A percentile compares a stretch with the other conserved stretches of the same genome.
Conservation (phyloP, 805 yeast genomes). For the Saccharomyces cerevisiae region DNA sequence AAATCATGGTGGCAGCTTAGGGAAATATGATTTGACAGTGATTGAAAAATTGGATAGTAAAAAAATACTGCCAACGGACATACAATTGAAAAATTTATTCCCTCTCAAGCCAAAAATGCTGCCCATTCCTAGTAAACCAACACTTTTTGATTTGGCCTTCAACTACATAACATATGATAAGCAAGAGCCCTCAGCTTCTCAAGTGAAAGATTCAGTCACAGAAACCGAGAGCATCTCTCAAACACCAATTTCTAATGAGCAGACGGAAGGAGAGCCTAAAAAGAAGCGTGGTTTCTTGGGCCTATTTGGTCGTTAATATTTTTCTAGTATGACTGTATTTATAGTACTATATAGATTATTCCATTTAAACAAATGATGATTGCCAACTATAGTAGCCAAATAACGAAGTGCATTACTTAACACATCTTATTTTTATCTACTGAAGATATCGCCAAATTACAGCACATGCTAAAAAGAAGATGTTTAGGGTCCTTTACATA, state of each 20-base stretch:
- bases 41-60: constrained; percentile 32
- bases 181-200: constrained; percentile 10
- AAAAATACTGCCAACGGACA: constrained; percentile 15
- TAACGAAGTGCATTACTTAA: background rate
- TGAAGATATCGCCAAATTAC: background rate
- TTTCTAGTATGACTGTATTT: background rate
- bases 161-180: constrained; percentile 58
- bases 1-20: constrained; percentile 3
- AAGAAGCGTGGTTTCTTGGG: constrained; percentile 69
- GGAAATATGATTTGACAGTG: constrained; percentile 24
- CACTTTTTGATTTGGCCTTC: constrained; percentile 82
- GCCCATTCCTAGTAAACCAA: constrained; percentile 77
- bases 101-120: constrained; percentile 35
- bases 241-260: constrained; percentile 10
- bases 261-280: constrained; percentile 22
- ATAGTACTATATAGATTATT: background rate
- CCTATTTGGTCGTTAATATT: constrained; percentile 46
- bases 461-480: background rate
- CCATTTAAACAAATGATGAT: background rate
- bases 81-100: constrained; percentile 21
- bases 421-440: background rate
- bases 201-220: constrained; percentile 5
- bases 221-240: constrained; percentile 6
- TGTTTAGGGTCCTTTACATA: constrained; percentile 7
- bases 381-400: background rate